A percentile compares a stretch with the other conserved stretches of the same genome.
Conservation (phyloP, 1,284 basidiomycete genomes). For the Hypsizygus ulmarius region DNA sequence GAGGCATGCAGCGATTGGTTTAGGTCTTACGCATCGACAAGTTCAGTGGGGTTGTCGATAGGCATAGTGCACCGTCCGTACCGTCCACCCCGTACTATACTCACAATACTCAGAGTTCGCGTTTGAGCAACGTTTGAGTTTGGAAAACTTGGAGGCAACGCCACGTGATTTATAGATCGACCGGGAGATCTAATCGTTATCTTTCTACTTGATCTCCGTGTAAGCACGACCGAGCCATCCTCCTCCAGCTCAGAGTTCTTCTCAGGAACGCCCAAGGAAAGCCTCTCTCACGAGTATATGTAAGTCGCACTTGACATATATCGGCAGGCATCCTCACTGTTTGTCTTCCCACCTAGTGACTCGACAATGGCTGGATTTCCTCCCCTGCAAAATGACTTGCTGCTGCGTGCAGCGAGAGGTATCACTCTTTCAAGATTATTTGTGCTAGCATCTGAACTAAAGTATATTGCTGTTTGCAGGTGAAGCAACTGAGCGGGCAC, state of each 20-base stretch:
- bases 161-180: background rate
- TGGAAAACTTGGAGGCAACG: background rate
- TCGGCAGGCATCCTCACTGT: background rate
- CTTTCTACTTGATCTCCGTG: constrained; percentile 1
- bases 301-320: background rate
- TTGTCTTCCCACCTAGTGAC: background rate
- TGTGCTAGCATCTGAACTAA: background rate
- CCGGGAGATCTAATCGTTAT: constrained; percentile 20
- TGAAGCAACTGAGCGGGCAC: constrained; percentile 86
- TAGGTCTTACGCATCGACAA: constrained; percentile 62
- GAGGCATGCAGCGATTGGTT: background rate
- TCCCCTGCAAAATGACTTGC: constrained; percentile 83
- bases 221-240: background rate
- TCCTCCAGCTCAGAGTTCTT: background rate
- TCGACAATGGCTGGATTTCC: constrained; percentile 53
- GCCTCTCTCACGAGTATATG: background rate
- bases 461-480: constrained; percentile 42
- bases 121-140: no score
- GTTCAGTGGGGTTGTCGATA: constrained; percentile 52
- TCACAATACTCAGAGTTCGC: no score
- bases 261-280: background rate
- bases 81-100: no score
- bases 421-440: constrained; percentile 11
- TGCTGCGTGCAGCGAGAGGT: constrained; percentile 87
- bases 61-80: constrained; percentile 27